Conservation (phyloP, 371 early-diverging fungal species). For the Rhizopus arrhizus region DNA sequence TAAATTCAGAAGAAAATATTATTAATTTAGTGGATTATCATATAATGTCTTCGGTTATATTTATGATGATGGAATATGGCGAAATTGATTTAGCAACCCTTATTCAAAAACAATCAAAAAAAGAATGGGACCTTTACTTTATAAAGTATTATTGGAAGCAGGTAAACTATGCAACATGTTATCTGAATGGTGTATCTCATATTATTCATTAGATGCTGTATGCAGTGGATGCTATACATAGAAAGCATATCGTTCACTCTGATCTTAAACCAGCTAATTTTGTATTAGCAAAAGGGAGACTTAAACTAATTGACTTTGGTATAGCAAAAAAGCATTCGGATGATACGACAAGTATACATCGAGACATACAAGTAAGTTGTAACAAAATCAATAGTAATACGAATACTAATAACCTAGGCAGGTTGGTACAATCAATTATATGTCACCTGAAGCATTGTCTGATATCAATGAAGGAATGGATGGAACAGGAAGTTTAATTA, state of each 20-base stretch:
- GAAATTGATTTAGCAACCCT: slow-evolving; percentile 87
- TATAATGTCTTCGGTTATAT: slow-evolving; percentile 48
- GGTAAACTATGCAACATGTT: slow-evolving; percentile 36
- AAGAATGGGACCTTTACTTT: slow-evolving; percentile 68
- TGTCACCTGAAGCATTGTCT: slow-evolving; percentile 92
- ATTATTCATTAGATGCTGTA: slow-evolving; percentile 76
- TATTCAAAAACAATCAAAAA: slow-evolving; percentile 56
- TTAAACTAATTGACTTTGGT: slow-evolving; percentile 99
- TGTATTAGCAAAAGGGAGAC: slow-evolving; percentile 75
- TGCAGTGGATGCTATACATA: slow-evolving; percentile 89
- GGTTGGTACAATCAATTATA: slow-evolving; percentile 96
- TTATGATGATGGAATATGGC: slow-evolving; percentile 85
- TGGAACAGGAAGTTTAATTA: slow-evolving; percentile 15
- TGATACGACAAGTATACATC: slow-evolving; percentile 94
- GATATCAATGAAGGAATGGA: slow-evolving; percentile 28
- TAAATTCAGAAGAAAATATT: slow-evolving; percentile 68
- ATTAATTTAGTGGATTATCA: slow-evolving; percentile 82
- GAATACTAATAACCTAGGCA: slow-evolving; percentile 5
- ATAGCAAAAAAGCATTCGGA: slow-evolving; percentile 93
- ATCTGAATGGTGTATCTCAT: neutral
- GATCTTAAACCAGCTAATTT: slow-evolving; percentile 98
- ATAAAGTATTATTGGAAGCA: slow-evolving; percentile 86
- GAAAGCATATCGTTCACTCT: slow-evolving; percentile 87
- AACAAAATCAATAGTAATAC: slow-evolving; percentile 1
- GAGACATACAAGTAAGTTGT: slow-evolving; percentile 73